Conservation (phyloP, 176 grass and related monocot species). For the Saccharum officinarum region DNA sequence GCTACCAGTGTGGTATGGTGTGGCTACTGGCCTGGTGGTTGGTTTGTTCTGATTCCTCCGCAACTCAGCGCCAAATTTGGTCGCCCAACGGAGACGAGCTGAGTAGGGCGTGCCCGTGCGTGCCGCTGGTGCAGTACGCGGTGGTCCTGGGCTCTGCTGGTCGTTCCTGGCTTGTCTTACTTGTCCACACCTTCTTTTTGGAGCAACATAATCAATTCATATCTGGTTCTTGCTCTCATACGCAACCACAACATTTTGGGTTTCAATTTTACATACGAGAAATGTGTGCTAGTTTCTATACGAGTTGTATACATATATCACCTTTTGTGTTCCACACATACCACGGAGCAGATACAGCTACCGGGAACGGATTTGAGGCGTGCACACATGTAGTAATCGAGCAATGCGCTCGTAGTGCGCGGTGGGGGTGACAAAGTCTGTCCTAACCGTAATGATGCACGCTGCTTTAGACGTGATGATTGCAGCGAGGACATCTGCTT, state of each 20-base stretch:
- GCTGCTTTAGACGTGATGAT: not conserved
- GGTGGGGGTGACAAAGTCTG: not conserved
- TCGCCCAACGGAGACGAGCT: not conserved
- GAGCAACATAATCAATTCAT: not conserved
- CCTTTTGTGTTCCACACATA: too few species aligned
- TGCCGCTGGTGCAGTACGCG: not conserved
- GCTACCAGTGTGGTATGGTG: not conserved
- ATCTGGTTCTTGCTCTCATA: not conserved
- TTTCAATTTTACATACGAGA: not conserved
- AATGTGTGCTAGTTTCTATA: too few species aligned
- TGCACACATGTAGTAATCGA: not conserved
- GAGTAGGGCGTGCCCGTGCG: not conserved
- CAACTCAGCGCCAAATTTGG: not conserved
- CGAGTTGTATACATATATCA: too few species aligned
- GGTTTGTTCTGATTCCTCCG: conserved; percentile 42
- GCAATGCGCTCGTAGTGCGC: not conserved
- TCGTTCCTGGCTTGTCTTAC: not conserved
- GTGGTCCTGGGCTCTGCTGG: conserved; percentile 17
- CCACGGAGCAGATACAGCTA: too few species aligned
- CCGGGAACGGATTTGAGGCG: too few species aligned
- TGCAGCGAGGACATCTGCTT: not conserved
- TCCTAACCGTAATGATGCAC: not conserved
- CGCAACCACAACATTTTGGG: not conserved
- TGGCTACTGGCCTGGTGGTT: not conserved
- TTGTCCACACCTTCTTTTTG: too few species aligned